phyloP scores from a whole-genome alignment of 2,329 filamentous ascomycete genomes.

The Periconia sp. region DNA sequence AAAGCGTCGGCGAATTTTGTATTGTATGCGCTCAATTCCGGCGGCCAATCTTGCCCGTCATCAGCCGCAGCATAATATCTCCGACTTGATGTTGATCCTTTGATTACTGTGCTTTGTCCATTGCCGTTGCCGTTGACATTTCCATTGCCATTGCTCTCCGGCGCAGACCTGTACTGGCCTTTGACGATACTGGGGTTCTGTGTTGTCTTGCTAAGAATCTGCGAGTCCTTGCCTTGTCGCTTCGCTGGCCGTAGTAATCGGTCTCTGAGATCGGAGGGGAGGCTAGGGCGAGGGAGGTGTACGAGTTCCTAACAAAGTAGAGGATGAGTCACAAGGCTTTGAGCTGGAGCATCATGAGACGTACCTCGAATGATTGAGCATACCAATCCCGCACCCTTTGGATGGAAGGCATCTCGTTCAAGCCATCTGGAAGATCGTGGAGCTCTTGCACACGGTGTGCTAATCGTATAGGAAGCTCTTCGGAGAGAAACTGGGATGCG shows the following conservation, averaged over 20 bases:
- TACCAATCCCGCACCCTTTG: conserved; percentile 97
- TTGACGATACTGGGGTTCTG: conserved; percentile 87
- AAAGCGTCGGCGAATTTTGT: conserved; percentile 86
- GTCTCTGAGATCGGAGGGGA: conserved; percentile 77
- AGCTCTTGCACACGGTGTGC: conserved; percentile 97
- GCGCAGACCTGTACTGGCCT: conserved; percentile 75
- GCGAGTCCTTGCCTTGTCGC: conserved; percentile 63
- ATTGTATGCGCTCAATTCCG: conserved; percentile 94
- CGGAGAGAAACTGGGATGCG: conserved; percentile 96
- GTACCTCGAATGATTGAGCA: conserved; percentile 97
- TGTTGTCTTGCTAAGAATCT: conserved; percentile 80
- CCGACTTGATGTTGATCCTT: conserved; percentile 56
- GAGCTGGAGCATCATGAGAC: conserved; percentile 30
- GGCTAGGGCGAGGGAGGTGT: conserved; percentile 75
- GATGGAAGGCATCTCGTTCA: conserved; percentile 98
- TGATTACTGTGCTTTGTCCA: conserved; percentile 55
- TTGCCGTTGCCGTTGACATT: conserved; percentile 56
- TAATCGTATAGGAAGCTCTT: conserved; percentile 95
- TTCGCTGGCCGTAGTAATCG: conserved; percentile 75
- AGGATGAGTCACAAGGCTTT: conserved; percentile 34
- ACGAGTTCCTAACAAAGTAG: conserved; percentile 84
- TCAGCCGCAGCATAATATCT: conserved; percentile 94
- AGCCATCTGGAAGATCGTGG: conserved; percentile 87
- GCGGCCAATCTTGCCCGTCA: conserved; percentile 87
- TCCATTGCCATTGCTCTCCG: conserved; percentile 55